Evolutionary conservation across 352 stramenopile species (phyloP).

Genomic region (Thalassiosira hispida): DNA sequence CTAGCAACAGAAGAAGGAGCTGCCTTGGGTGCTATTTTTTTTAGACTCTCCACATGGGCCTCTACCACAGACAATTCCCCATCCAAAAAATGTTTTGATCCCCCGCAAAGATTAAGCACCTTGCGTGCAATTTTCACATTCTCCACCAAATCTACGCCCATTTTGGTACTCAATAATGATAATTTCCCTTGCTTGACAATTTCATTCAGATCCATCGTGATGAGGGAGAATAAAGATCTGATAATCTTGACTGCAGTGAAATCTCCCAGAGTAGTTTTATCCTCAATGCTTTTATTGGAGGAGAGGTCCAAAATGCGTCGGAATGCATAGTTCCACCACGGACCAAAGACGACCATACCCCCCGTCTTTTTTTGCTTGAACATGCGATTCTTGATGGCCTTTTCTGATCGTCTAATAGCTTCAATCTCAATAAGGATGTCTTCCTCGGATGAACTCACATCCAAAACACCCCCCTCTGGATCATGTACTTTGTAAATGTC

Average conservation of each 20-base stretch:
- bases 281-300: constrained; percentile 11
- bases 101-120: constrained; percentile 33
- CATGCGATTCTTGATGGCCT: constrained; percentile 36
- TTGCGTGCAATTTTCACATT: constrained; percentile 33
- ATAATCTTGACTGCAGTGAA: constrained; percentile 52
- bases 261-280: constrained; percentile 16
- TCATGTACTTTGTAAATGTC: constrained; percentile 16
- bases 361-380: constrained; percentile 51
- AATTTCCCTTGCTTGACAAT: constrained; percentile 35
- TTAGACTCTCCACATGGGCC: constrained; percentile 36
- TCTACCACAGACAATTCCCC: constrained; percentile 35
- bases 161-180: constrained; percentile 26
- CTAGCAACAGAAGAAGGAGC: neutral
- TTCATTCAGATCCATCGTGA: constrained; percentile 35
- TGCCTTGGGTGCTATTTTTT: neutral
- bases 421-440: constrained; percentile 48
- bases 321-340: constrained; percentile 55
- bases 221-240: constrained; percentile 42
- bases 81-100: constrained; percentile 28
- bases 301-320: constrained; percentile 33
- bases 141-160: constrained; percentile 45
- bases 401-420: constrained; percentile 26
- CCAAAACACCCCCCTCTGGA: constrained; percentile 1
- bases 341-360: constrained; percentile 46
- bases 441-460: constrained; percentile 39